Conservation (phyloP, 2,329 filamentous ascomycete genomes). For the Allantophomopsis lycopodina region DNA sequence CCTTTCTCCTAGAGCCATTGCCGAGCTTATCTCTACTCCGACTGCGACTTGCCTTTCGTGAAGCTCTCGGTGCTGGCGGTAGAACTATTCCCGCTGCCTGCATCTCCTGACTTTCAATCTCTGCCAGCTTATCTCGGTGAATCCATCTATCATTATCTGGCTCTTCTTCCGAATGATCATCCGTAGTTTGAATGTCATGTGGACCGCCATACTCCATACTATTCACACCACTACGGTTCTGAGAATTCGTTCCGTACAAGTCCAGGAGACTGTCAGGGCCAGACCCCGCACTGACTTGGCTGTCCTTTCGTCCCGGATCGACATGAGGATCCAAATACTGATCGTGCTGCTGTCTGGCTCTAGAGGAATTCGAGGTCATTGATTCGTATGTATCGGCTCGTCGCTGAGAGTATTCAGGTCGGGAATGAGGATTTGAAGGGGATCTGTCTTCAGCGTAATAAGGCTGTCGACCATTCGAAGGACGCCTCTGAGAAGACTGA, state of each 20-base stretch:
- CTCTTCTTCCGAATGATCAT: constrained; percentile 19
- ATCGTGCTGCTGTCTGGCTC: constrained; percentile 6
- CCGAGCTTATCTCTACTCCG: constrained; percentile 16
- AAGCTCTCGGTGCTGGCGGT: constrained; percentile 36
- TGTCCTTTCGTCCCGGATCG: constrained; percentile 24
- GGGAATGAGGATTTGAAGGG: constrained; percentile 3
- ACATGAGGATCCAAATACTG: constrained; percentile 19
- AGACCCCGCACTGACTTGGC: constrained; percentile 25
- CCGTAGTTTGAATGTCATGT: constrained; percentile 5
- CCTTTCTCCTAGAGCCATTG: constrained; percentile 17
- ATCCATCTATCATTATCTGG: constrained; percentile 67
- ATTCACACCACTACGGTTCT: constrained; percentile 11
- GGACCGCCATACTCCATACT: constrained; percentile 11
- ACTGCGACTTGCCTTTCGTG: constrained; percentile 30
- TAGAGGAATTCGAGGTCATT: constrained; percentile 2
- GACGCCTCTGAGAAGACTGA: too few relatives aligned
- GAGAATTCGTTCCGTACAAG: constrained; percentile 18
- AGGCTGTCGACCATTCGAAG: too few relatives aligned
- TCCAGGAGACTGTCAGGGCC: constrained; percentile 32
- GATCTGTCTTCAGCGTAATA: too few relatives aligned
- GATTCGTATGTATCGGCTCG: constrained; percentile 7
- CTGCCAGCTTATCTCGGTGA: constrained; percentile 69
- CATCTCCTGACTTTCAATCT: constrained; percentile 69
- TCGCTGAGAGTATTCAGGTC: constrained; percentile 11
- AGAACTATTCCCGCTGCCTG: constrained; percentile 62